Conservation (phyloP, 2,329 filamentous ascomycete genomes). For the Lasiodiplodia sp. region DNA sequence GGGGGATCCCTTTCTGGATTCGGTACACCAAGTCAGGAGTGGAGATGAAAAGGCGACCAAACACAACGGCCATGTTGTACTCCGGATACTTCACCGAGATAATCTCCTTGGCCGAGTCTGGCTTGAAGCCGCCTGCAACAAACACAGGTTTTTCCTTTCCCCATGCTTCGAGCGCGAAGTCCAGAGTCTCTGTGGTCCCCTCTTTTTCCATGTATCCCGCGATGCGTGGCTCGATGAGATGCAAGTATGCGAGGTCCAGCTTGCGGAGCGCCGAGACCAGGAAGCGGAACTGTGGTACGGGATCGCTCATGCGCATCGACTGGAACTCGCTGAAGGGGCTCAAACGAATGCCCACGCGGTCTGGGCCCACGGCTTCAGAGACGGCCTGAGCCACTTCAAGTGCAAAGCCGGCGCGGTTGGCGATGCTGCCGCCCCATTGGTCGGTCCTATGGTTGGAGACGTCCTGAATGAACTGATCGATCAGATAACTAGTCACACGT, state of each 20-base stretch:
- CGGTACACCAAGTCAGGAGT: slow-evolving; percentile 58
- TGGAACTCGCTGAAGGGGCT: slow-evolving; percentile 65
- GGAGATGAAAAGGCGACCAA: slow-evolving; percentile 58
- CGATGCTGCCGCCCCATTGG: slow-evolving; percentile 55
- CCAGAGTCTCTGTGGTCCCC: neutral
- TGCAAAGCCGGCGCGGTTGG: slow-evolving; percentile 61
- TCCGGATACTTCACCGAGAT: slow-evolving; percentile 51
- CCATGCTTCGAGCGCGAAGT: neutral
- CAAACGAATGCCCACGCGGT: slow-evolving; percentile 64
- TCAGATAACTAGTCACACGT: slow-evolving; percentile 59
- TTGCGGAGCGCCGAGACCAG: slow-evolving; percentile 59
- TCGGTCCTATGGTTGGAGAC: slow-evolving; percentile 62
- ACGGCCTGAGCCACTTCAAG: slow-evolving; percentile 63
- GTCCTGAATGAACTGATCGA: slow-evolving; percentile 70
- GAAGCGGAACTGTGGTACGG: slow-evolving; percentile 68
- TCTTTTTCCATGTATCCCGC: neutral
- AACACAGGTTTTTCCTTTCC: neutral
- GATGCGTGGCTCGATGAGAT: neutral
- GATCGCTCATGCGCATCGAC: slow-evolving; percentile 68
- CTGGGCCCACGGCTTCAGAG: slow-evolving; percentile 57
- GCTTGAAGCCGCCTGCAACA: neutral
- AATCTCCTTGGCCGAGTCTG: slow-evolving; percentile 42
- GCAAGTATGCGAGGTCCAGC: slow-evolving; percentile 44
- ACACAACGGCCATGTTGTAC: slow-evolving; percentile 55
- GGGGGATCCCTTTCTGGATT: slow-evolving; percentile 50